Percentiles rank a stretch among this genome's conserved stretches.
phyloP scores from a whole-genome alignment of 768 basidiomycete genomes.

The Pilatotrama ljubarskyi region DNA sequence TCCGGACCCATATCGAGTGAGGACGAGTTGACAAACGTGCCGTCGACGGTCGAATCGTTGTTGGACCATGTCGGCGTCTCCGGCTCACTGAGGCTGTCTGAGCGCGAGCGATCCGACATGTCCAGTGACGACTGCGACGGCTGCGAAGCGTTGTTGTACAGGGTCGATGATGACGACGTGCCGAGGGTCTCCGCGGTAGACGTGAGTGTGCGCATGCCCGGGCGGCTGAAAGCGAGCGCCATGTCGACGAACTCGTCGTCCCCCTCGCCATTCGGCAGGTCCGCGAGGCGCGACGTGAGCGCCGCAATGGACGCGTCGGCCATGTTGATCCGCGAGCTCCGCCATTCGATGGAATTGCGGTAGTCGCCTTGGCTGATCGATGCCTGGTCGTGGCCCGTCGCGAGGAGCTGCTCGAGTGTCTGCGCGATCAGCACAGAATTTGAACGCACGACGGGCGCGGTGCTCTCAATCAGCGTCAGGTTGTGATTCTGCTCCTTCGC shows the following conservation, averaged over 20 bases:
- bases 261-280: slow-evolving; percentile 38
- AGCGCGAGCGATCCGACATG: slow-evolving; percentile 19
- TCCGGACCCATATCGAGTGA: slow-evolving; percentile 5
- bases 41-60: slow-evolving; percentile 3
- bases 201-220: slow-evolving; percentile 12
- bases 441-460: slow-evolving; percentile 46
- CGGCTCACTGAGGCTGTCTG: slow-evolving; percentile 21
- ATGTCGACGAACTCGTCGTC: slow-evolving; percentile 42
- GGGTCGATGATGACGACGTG: slow-evolving; percentile 13
- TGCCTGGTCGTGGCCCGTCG: slow-evolving; percentile 70
- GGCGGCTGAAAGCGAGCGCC: slow-evolving; percentile 28
- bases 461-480: slow-evolving; percentile 7
- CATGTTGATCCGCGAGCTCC: slow-evolving; percentile 68
- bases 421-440: slow-evolving; percentile 58
- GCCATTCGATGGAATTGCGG: slow-evolving; percentile 74
- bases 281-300: slow-evolving; percentile 34
- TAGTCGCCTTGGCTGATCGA: slow-evolving; percentile 70
- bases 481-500: slow-evolving; percentile 32
- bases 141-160: slow-evolving; percentile 30
- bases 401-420: slow-evolving; percentile 60
- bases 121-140: slow-evolving; percentile 33
- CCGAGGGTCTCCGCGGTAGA: slow-evolving; percentile 4
- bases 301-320: slow-evolving; percentile 47
- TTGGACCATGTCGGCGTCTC: slow-evolving; percentile 22
- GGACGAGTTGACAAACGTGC: slow-evolving; percentile 13